Evolutionary conservation across 495 filamentous ascomycete species (phyloP).

Genomic region (Hypoxylon cercidicola): DNA sequence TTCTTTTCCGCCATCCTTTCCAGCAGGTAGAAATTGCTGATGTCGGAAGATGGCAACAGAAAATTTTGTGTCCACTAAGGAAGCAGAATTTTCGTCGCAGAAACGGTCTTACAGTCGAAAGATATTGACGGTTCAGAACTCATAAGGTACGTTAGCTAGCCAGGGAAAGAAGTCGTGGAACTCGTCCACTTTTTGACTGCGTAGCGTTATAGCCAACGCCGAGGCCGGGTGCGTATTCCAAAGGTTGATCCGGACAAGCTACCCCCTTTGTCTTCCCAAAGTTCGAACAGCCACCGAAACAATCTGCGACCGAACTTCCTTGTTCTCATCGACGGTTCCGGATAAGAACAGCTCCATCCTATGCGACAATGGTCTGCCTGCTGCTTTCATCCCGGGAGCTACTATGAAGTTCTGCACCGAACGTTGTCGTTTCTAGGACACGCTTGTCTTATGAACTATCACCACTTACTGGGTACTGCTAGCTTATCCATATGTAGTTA

Average conservation of each 20-base stretch:
- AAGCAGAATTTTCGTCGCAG: neutral
- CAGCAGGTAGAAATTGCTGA: neutral
- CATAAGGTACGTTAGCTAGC: neutral
- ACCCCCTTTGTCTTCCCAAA: conserved; percentile 16
- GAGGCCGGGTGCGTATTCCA: conserved; percentile 19
- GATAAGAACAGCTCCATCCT: neutral
- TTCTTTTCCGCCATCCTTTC: neutral
- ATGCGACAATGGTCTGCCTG: neutral
- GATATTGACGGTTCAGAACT: neutral
- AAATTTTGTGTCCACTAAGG: too few relatives aligned
- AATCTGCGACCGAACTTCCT: neutral
- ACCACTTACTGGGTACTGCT: too few relatives aligned
- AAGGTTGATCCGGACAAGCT: conserved; percentile 14
- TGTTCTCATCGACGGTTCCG: conserved; percentile 28
- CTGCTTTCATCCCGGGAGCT: neutral
- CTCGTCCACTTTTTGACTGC: conserved; percentile 20
- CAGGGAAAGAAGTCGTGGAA: neutral
- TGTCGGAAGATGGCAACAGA: too few relatives aligned
- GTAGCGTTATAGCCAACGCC: conserved; percentile 2
- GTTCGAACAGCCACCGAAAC: neutral
- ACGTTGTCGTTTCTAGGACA: neutral
- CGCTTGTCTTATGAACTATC: too few relatives aligned
- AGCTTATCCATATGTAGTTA: too few relatives aligned
- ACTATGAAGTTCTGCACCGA: neutral
- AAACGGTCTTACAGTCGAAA: neutral